These are phyloP conservation scores for Halenospora varia DNA, from an alignment of 495 filamentous ascomycete genomes.

Conservation along the genomic window DNA sequence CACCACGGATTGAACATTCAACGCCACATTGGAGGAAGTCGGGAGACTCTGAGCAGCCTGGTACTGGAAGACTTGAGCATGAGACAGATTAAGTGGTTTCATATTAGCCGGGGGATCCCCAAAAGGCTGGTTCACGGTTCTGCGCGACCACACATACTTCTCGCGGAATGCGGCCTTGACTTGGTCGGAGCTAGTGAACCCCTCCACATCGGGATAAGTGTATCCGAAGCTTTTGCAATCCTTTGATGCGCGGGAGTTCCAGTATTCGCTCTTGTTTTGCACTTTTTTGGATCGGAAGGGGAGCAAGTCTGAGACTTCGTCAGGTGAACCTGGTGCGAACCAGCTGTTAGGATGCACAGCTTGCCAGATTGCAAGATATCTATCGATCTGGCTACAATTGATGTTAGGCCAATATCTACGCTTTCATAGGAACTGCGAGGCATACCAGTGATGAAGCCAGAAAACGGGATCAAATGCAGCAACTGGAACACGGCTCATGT, in stretches of 20 bases:
- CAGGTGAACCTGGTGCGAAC: neutral
- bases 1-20: neutral
- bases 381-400: neutral
- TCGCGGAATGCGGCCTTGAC: neutral
- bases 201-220: neutral
- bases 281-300: neutral
- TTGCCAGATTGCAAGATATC: neutral
- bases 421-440: neutral
- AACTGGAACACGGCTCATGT: slow-evolving; percentile 28
- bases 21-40: neutral
- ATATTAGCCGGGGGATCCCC: neutral
- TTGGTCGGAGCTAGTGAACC: neutral
- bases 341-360: neutral
- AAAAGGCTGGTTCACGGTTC: neutral
- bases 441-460: slow-evolving; percentile 33
- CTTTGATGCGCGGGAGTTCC: neutral
- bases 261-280: neutral
- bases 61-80: neutral
- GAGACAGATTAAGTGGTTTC: neutral
- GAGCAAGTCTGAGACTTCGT: neutral
- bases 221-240: neutral
- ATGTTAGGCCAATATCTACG: neutral
- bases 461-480: slow-evolving; percentile 39
- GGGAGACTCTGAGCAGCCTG: neutral
- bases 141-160: neutral